These are phyloP conservation scores for Crucibulum laeve DNA, from an alignment of 768 basidiomycete genomes.

Conservation along the genomic window DNA sequence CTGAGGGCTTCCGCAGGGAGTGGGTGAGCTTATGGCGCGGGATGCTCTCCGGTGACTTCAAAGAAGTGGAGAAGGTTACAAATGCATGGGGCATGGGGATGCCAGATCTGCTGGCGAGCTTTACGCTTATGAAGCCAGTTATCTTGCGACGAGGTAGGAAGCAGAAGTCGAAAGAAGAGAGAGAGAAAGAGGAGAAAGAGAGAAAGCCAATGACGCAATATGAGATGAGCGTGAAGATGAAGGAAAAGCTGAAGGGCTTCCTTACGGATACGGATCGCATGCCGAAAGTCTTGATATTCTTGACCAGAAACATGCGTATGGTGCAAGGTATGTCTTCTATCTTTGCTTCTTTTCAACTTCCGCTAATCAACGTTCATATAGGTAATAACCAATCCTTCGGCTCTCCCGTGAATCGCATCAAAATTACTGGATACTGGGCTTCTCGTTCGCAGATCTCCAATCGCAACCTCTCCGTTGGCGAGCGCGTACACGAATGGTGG, in stretches of 20 bases:
- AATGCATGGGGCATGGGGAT: conserved; percentile 63
- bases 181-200: conserved; percentile 19
- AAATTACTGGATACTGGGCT: conserved; percentile 83
- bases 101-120: conserved; percentile 72
- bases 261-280: conserved; percentile 71
- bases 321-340: conserved; percentile 35
- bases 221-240: conserved; percentile 65
- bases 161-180: conserved; percentile 12
- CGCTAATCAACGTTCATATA: conserved; percentile 17
- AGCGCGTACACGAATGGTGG: conserved; percentile 48
- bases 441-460: conserved; percentile 57
- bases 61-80: conserved; percentile 46
- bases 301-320: conserved; percentile 75
- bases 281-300: conserved; percentile 73
- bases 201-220: conserved; percentile 50
- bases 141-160: conserved; percentile 32
- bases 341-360: conserved; percentile 4
- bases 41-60: conserved; percentile 53
- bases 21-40: conserved; percentile 79
- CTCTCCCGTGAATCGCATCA: conserved; percentile 86
- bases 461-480: conserved; percentile 31
- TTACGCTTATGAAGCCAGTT: conserved; percentile 64
- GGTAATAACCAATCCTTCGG: conserved; percentile 82
- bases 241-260: conserved; percentile 61
- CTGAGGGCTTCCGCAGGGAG: conserved; percentile 63